Percentiles rank a stretch among this genome's conserved stretches.
Evolutionary conservation across 2,329 filamentous ascomycete genomes (phyloP).

Genomic region (Magnaporthiopsis incrustans): DNA sequence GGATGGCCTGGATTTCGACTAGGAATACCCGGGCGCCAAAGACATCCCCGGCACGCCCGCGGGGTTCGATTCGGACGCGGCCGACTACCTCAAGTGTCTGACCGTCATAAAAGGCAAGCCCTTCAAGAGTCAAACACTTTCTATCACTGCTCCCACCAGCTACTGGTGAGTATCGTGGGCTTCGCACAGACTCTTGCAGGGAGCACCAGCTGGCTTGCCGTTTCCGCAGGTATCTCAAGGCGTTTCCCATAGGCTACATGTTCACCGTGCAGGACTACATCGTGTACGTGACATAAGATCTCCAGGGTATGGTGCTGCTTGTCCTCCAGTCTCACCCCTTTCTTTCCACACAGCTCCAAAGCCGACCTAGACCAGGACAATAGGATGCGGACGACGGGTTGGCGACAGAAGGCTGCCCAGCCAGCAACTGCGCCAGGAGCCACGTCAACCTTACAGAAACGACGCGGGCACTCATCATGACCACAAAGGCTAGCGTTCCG

Average conservation of each 20-base stretch:
- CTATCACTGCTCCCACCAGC: neutral
- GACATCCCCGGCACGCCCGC: neutral
- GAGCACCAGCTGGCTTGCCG: no score
- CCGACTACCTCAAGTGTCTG: neutral
- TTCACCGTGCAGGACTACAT: slow-evolving; percentile 23
- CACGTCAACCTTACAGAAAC: slow-evolving; percentile 31
- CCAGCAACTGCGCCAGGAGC: slow-evolving; percentile 22
- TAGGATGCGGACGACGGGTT: slow-evolving; percentile 25
- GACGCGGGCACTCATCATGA: slow-evolving; percentile 23
- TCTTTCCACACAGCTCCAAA: neutral
- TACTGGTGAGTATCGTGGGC: neutral
- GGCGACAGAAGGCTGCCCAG: slow-evolving; percentile 20
- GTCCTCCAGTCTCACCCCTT: no score
- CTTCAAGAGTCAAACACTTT: neutral
- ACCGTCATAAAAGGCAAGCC: neutral
- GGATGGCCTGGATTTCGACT: slow-evolving; percentile 12
- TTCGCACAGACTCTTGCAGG: no score
- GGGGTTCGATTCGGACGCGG: neutral
- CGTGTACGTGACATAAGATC: slow-evolving; percentile 25
- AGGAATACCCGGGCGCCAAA: slow-evolving; percentile 5
- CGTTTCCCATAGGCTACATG: slow-evolving; percentile 22
- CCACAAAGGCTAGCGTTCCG: slow-evolving; percentile 26
- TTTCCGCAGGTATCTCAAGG: slow-evolving; percentile 11
- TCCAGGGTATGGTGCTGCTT: slow-evolving; percentile 20
- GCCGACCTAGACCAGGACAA: slow-evolving; percentile 14